Evolutionary conservation across 257 asterid species (phyloP).

Genomic region (Striga asiatica): DNA sequence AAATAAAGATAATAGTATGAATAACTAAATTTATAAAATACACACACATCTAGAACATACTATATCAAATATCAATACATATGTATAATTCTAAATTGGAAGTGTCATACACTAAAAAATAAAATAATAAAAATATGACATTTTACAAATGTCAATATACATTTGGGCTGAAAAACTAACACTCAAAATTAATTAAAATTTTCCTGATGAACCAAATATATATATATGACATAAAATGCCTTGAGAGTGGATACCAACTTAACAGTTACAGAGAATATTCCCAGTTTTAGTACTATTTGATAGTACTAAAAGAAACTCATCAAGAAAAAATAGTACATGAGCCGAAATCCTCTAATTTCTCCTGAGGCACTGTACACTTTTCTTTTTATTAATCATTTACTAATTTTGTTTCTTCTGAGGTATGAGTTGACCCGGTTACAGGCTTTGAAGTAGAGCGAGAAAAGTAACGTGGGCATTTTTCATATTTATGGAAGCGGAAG

Average conservation of each 20-base stretch:
- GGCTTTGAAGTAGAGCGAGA: neutral
- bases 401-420: neutral
- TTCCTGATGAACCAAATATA: neutral
- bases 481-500: neutral
- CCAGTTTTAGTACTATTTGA: neutral
- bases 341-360: neutral
- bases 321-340: too few relatives aligned
- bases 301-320: too few relatives aligned
- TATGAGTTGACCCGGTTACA: neutral
- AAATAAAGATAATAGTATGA: too few relatives aligned
- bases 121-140: too few relatives aligned
- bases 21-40: too few relatives aligned
- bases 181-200: neutral
- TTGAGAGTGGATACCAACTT: neutral
- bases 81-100: too few relatives aligned
- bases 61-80: too few relatives aligned
- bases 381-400: neutral
- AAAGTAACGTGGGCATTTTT: slow-evolving; percentile 3
- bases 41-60: too few relatives aligned
- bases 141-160: neutral
- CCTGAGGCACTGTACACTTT: neutral
- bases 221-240: neutral
- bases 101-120: too few relatives aligned
- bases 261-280: neutral
- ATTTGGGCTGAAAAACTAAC: neutral